Percentiles rank a stretch among this genome's conserved stretches.
These are phyloP conservation scores for Quercus bicolor DNA, from an alignment of 306 rosid genomes.

Conservation along the genomic window DNA sequence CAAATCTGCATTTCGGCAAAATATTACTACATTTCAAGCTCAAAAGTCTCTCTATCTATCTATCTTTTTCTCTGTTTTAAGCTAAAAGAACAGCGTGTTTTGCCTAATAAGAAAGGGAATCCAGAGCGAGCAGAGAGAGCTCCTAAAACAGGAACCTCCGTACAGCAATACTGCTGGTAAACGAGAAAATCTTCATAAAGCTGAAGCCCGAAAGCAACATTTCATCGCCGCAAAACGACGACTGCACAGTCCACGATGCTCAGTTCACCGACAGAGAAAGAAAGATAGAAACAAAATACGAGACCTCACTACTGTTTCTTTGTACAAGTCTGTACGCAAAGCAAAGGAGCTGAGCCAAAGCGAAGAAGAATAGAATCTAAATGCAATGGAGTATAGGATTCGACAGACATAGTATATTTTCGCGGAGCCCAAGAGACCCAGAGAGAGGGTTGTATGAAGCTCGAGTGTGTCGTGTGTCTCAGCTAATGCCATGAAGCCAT, in stretches of 20 bases:
- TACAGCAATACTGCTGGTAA: slow-evolving; percentile 22
- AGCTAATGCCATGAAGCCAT: neutral
- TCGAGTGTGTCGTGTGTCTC: neutral
- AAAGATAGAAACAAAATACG: neutral
- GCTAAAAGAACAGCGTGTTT: neutral
- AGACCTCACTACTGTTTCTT: slow-evolving; percentile 7
- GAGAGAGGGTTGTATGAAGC: slow-evolving; percentile 6
- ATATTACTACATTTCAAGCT: neutral
- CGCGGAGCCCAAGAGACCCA: slow-evolving; percentile 16
- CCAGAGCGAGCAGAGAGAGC: neutral
- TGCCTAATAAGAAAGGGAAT: neutral
- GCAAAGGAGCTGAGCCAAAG: neutral
- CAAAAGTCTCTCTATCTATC: neutral
- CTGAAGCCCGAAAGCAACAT: slow-evolving; percentile 40
- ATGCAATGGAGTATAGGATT: too few species aligned
- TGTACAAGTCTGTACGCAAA: slow-evolving; percentile 19
- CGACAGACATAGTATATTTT: slow-evolving; percentile 7
- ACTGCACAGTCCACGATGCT: slow-evolving; percentile 15
- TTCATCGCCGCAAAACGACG: slow-evolving; percentile 32
- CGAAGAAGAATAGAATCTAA: neutral
- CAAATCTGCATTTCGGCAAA: slow-evolving; percentile 23
- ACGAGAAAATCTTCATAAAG: neutral
- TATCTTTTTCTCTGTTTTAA: neutral
- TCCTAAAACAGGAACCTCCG: neutral
- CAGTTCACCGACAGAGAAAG: neutral